These are phyloP conservation scores for Pyrenochaeta sp. DNA, from an alignment of 2,329 filamentous ascomycete species.

Conservation along the genomic window DNA sequence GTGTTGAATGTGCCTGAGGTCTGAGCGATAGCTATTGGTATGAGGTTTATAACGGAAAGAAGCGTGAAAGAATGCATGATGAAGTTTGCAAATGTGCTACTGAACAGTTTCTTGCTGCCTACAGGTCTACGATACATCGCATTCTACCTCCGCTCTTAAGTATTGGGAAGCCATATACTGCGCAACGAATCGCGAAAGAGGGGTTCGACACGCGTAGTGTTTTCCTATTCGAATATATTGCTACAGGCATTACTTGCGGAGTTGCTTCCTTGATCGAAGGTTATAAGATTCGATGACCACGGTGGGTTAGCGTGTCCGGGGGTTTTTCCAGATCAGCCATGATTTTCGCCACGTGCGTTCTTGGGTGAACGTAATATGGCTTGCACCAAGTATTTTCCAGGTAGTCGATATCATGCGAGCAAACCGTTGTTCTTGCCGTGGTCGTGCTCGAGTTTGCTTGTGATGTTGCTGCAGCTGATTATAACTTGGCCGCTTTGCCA, in stretches of 20 bases:
- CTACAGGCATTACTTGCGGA: conserved; percentile 18
- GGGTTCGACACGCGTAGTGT: conserved; percentile 16
- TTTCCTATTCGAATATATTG: conserved; percentile 13
- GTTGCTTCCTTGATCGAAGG: conserved; percentile 16
- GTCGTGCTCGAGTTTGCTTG: not conserved
- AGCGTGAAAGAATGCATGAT: conserved; percentile 20
- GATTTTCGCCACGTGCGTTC: conserved; percentile 21
- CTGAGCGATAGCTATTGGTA: conserved; percentile 20
- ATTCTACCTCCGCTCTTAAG: too few species aligned
- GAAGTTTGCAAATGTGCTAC: too few species aligned
- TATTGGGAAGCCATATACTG: too few species aligned
- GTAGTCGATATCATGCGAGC: too few species aligned
- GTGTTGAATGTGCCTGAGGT: conserved; percentile 58
- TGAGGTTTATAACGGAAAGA: conserved; percentile 11
- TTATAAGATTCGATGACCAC: conserved; percentile 7
- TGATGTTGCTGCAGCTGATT: not conserved
- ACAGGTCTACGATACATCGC: too few species aligned
- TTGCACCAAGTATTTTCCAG: too few species aligned
- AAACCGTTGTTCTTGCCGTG: not conserved
- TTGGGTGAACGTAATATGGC: not conserved
- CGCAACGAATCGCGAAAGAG: conserved; percentile 15
- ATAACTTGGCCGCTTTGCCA: conserved; percentile 25
- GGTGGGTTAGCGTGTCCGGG: conserved; percentile 17
- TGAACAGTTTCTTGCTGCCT: too few species aligned
- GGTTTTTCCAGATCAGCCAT: conserved; percentile 12